Evolutionary conservation across 176 grass and related monocot genomes (phyloP).

Genomic region (Pontederia crassipes): DNA sequence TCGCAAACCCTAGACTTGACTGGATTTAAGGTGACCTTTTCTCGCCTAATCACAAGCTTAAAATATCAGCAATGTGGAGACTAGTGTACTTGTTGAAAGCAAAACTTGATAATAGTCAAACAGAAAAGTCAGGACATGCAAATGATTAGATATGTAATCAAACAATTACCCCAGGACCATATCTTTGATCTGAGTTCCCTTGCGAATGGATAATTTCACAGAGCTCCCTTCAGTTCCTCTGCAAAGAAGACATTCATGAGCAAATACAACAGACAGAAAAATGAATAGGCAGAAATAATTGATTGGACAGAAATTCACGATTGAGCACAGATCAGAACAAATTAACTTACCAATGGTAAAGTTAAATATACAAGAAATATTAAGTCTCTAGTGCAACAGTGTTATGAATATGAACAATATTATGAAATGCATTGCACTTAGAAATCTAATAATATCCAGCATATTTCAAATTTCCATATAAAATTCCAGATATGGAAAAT

Average conservation of each 20-base stretch:
- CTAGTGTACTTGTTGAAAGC: neutral
- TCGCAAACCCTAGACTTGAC: constrained; percentile 85
- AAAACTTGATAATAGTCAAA: neutral
- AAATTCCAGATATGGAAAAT: no score
- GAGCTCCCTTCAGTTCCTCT: constrained; percentile 88
- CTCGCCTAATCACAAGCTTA: constrained; percentile 36
- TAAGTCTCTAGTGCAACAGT: no score
- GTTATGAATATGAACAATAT: no score
- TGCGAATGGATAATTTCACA: constrained; percentile 68
- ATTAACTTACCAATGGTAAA: no score
- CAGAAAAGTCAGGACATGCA: neutral
- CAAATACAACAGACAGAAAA: neutral
- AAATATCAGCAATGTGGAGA: constrained; percentile 1
- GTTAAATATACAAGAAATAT: no score
- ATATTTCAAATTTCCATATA: no score
- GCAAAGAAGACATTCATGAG: constrained; percentile 6
- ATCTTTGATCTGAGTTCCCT: constrained; percentile 45
- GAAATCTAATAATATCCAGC: no score
- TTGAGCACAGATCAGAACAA: neutral
- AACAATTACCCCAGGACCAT: constrained; percentile 54
- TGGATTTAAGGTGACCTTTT: constrained; percentile 69
- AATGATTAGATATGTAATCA: constrained; percentile 9
- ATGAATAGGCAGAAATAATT: neutral
- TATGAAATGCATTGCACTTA: no score
- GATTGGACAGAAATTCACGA: neutral